Percentiles rank a stretch among this genome's conserved stretches.
phyloP scores from a whole-genome alignment of 768 basidiomycete genomes.

The button mushroom (Agaricus bisporus) region DNA sequence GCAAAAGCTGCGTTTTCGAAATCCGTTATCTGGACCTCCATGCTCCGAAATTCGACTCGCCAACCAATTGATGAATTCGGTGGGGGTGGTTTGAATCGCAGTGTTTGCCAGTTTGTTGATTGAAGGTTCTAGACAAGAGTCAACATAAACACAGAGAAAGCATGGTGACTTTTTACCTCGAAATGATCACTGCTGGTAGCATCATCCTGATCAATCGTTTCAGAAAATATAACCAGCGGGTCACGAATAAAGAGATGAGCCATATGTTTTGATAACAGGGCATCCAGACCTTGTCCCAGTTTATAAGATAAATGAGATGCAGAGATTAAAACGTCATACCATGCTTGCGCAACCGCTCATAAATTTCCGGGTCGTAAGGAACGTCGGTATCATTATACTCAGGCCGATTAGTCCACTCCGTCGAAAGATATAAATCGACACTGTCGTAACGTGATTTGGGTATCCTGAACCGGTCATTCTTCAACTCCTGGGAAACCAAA shows the following conservation, averaged over 20 bases:
- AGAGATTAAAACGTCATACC: slow-evolving; percentile 41
- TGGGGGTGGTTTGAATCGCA: slow-evolving; percentile 98
- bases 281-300: slow-evolving; percentile 64
- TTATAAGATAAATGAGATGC: background rate
- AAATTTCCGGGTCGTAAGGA: slow-evolving; percentile 73
- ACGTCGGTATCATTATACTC: slow-evolving; percentile 90
- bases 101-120: slow-evolving; percentile 99
- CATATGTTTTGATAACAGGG: slow-evolving; percentile 82
- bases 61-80: slow-evolving; percentile 90
- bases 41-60: slow-evolving; percentile 97
- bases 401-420: slow-evolving; percentile 79
- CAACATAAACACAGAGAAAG: background rate
- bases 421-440: slow-evolving; percentile 90
- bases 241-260: slow-evolving; percentile 97
- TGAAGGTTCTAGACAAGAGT: slow-evolving; percentile 75
- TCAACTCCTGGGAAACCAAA: slow-evolving; percentile 52
- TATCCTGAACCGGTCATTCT: slow-evolving; percentile 68
- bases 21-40: slow-evolving; percentile 99
- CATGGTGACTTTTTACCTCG: slow-evolving; percentile 48
- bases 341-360: slow-evolving; percentile 64
- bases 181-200: slow-evolving; percentile 87
- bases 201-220: slow-evolving; percentile 92
- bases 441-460: slow-evolving; percentile 98
- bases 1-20: slow-evolving; percentile 98
- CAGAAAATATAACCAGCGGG: slow-evolving; percentile 91